Conservation (phyloP, 345 rosid genomes). For the Aquilaria yunnanensis region DNA sequence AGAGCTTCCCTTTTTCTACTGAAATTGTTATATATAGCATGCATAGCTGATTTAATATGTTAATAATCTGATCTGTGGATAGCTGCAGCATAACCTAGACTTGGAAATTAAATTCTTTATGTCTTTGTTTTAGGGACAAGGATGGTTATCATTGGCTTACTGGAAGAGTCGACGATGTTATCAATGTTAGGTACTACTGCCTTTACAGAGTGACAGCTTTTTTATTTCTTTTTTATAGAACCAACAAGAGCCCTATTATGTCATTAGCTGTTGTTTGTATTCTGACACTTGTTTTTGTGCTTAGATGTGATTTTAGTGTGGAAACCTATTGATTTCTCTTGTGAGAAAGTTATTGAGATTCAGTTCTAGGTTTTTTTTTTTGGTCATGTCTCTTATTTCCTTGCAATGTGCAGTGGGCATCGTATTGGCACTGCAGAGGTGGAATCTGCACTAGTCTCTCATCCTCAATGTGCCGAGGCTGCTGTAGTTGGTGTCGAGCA, state of each 20-base stretch:
- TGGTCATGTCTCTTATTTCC: conserved; percentile 1
- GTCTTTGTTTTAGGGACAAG: conserved; percentile 66
- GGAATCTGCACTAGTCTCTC: conserved; percentile 96
- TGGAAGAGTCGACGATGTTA: conserved; percentile 98
- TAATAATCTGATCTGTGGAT: conserved; percentile 1
- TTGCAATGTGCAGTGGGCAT: conserved; percentile 68
- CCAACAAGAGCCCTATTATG: no score
- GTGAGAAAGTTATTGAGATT: no score
- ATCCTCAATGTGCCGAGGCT: conserved; percentile 96
- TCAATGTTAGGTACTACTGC: conserved; percentile 74
- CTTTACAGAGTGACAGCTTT: no score
- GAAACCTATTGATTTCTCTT: no score
- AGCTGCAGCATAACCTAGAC: conserved; percentile 3
- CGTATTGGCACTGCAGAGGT: conserved; percentile 99
- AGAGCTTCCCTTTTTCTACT: background rate
- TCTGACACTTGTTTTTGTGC: no score
- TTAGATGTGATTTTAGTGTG: no score
- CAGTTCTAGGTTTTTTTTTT: background rate
- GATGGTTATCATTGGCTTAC: conserved; percentile 98
- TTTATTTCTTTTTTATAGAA: background rate
- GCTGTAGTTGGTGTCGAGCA: conserved; percentile 96
- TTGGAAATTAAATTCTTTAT: conserved; percentile 8
- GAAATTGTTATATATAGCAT: background rate
- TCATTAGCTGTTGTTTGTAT: background rate
- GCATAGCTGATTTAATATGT: background rate